Evolutionary conservation across 129 eudicot species (phyloP).

Genomic region (Arctium minus): DNA sequence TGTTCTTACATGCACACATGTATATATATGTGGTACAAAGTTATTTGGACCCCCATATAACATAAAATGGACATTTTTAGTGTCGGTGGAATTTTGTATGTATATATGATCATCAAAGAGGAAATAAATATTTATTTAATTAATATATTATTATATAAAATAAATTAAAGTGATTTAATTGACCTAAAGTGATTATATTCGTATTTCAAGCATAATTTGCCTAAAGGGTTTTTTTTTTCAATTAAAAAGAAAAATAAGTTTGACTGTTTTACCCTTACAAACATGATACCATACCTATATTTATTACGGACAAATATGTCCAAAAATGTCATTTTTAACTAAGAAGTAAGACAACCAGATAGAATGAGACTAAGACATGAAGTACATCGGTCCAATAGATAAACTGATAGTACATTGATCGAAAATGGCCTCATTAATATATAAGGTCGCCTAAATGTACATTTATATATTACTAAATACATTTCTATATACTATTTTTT

Average conservation of each 20-base stretch:
- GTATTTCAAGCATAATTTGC: neutral
- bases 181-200: neutral
- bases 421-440: neutral
- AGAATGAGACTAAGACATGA: neutral
- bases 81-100: constrained; percentile 19
- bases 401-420: neutral
- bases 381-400: neutral
- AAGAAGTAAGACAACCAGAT: neutral
- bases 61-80: constrained; percentile 1
- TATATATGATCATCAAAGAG: neutral
- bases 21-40: constrained; percentile 9
- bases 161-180: neutral
- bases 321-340: neutral
- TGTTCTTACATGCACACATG: constrained; percentile 7
- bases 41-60: constrained; percentile 8
- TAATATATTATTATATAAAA: neutral
- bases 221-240: neutral
- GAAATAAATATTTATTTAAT: neutral
- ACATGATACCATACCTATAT: neutral
- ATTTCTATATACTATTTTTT: too few species aligned
- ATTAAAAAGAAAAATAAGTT: too few species aligned
- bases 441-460: too few species aligned
- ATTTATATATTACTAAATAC: too few species aligned
- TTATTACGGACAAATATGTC: neutral
- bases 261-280: neutral